These are phyloP conservation scores for Neurospora pannonica DNA, from an alignment of 495 filamentous ascomycete genomes.

Conservation along the genomic window DNA sequence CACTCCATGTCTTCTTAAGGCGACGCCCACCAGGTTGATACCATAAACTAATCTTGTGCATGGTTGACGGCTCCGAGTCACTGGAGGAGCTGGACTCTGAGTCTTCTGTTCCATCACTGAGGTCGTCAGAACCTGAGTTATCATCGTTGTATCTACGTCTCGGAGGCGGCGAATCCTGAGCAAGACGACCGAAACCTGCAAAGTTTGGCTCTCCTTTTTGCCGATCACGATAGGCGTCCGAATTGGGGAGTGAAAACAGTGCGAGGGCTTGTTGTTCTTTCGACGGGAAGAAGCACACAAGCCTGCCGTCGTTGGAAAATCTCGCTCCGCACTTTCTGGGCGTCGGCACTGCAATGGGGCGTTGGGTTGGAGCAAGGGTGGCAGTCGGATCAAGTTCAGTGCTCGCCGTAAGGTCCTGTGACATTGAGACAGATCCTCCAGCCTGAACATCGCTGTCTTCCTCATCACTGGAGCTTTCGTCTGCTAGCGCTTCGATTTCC, in stretches of 20 bases:
- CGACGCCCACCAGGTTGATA: constrained; percentile 31
- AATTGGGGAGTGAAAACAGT: constrained; percentile 48
- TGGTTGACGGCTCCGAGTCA: constrained; percentile 61
- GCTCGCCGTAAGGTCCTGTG: constrained; percentile 43
- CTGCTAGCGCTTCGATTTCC: constrained; percentile 44
- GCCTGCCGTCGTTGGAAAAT: constrained; percentile 67
- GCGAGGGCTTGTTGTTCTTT: constrained; percentile 63
- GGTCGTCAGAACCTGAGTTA: constrained; percentile 39
- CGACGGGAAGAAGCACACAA: constrained; percentile 81
- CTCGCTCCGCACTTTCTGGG: constrained; percentile 65
- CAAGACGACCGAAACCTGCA: constrained; percentile 78
- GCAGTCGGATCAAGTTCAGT: constrained; percentile 36
- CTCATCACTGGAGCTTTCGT: constrained; percentile 77
- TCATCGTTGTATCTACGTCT: constrained; percentile 42
- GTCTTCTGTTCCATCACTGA: constrained; percentile 47
- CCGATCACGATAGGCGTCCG: constrained; percentile 51
- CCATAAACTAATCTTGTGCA: constrained; percentile 39
- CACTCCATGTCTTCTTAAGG: constrained; percentile 37
- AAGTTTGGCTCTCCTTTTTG: constrained; percentile 62
- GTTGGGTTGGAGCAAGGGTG: constrained; percentile 49
- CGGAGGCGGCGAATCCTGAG: constrained; percentile 38
- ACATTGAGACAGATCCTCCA: constrained; percentile 44
- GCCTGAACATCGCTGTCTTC: constrained; percentile 57
- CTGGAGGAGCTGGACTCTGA: constrained; percentile 57
- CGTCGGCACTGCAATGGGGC: constrained; percentile 67